Percentiles rank a stretch among this genome's conserved stretches.
phyloP scores from a whole-genome alignment of 176 grass and related monocot species.

The Zizania latifolia region DNA sequence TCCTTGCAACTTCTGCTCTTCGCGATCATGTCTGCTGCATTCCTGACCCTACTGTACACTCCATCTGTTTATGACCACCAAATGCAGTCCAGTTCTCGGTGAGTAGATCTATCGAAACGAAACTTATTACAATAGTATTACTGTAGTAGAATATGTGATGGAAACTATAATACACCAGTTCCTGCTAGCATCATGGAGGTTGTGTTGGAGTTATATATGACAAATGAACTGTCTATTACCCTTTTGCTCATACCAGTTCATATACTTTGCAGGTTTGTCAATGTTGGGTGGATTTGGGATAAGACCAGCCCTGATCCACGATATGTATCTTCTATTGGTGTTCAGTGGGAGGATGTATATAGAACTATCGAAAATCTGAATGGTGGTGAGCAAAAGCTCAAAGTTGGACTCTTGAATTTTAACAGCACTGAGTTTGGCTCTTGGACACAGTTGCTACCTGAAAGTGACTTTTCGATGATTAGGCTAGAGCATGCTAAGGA shows the following conservation, averaged over 20 bases:
- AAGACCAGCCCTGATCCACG: slow-evolving; percentile 58
- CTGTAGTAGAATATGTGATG: too few relatives aligned
- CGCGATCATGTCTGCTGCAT: slow-evolving; percentile 70
- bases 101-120: slow-evolving; percentile 1
- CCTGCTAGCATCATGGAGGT: background rate
- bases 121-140: too few relatives aligned
- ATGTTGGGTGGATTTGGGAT: slow-evolving; percentile 80
- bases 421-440: slow-evolving; percentile 58
- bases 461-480: slow-evolving; percentile 60
- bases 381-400: slow-evolving; percentile 40
- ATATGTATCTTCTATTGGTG: slow-evolving; percentile 49
- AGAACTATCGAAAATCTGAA: slow-evolving; percentile 41
- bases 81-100: slow-evolving; percentile 58
- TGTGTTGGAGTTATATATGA: background rate
- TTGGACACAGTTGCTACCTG: slow-evolving; percentile 59
- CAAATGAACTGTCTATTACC: background rate
- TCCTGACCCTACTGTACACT: slow-evolving; percentile 73
- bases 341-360: slow-evolving; percentile 65
- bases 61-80: slow-evolving; percentile 69
- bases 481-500: slow-evolving; percentile 54
- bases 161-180: too few relatives aligned
- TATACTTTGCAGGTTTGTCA: slow-evolving; percentile 61
- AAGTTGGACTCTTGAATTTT: slow-evolving; percentile 76
- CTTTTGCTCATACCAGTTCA: slow-evolving; percentile 5
- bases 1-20: slow-evolving; percentile 72